Conservation (phyloP, 2,329 filamentous ascomycete species). For the Paraconiothyrium sp. region DNA sequence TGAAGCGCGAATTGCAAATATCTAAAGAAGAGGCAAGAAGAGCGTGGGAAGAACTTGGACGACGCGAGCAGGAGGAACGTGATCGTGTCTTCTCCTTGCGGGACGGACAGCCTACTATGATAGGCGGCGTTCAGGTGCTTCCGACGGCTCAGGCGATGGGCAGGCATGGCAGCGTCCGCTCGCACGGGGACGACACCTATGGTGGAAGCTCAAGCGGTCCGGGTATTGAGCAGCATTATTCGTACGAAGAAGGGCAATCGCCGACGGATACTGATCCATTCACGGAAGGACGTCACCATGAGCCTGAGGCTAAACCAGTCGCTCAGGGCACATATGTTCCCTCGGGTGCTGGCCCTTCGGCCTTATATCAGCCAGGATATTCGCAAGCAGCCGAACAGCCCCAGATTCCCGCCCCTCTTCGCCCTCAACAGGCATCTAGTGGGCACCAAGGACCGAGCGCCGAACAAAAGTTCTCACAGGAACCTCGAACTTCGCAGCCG, state of each 20-base stretch:
- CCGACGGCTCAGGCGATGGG: constrained; percentile 82
- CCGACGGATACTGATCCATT: constrained; percentile 71
- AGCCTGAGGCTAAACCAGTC: constrained; percentile 44
- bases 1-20: constrained; percentile 91
- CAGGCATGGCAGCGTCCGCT: constrained; percentile 59
- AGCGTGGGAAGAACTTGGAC: constrained; percentile 96
- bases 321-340: constrained; percentile 48
- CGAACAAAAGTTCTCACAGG: constrained; percentile 32
- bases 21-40: constrained; percentile 95
- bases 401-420: constrained; percentile 39
- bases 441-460: constrained; percentile 30
- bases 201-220: constrained; percentile 41
- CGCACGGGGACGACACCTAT: constrained; percentile 45
- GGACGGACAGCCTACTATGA: constrained; percentile 85
- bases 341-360: constrained; percentile 35
- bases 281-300: constrained; percentile 56
- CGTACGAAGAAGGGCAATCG: constrained; percentile 60
- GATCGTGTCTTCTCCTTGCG: constrained; percentile 87
- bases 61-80: constrained; percentile 90
- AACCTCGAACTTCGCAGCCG: constrained; percentile 41
- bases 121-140: constrained; percentile 94
- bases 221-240: constrained; percentile 56
- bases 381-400: constrained; percentile 31
- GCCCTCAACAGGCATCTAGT: constrained; percentile 25
- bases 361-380: constrained; percentile 29